Evolutionary conservation across 441 rosid species (phyloP).

Genomic region (Melastoma candidum): DNA sequence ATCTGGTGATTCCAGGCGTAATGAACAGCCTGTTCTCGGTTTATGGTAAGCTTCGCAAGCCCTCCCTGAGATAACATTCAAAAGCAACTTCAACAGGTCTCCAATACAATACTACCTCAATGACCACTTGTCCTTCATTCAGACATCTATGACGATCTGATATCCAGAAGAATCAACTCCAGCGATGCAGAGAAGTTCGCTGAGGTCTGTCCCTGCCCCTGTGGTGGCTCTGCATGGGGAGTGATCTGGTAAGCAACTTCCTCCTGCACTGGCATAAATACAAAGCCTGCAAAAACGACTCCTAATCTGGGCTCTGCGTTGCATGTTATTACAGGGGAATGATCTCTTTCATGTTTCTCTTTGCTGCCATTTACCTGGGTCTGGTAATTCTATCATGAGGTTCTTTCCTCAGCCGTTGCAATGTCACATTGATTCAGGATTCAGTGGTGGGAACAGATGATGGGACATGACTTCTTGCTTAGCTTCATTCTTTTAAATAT

Average conservation of each 20-base stretch:
- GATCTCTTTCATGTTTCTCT: slow-evolving; percentile 68
- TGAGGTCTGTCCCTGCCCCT: slow-evolving; percentile 82
- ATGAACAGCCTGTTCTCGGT: slow-evolving; percentile 94
- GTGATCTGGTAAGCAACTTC: slow-evolving; percentile 52
- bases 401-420: not conserved
- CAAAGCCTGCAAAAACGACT: too few species aligned
- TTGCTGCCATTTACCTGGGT: slow-evolving; percentile 66
- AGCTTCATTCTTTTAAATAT: too few species aligned
- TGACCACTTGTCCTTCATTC: slow-evolving; percentile 13
- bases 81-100: too few species aligned
- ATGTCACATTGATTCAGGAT: too few species aligned
- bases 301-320: too few species aligned
- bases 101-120: too few species aligned
- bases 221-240: slow-evolving; percentile 90
- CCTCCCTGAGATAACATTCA: not conserved
- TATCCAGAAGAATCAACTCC: slow-evolving; percentile 74
- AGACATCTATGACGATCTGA: slow-evolving; percentile 86
- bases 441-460: too few species aligned
- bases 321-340: slow-evolving; percentile 53
- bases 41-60: slow-evolving; percentile 36
- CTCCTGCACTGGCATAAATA: not conserved
- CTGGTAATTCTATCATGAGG: slow-evolving; percentile 71
- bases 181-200: slow-evolving; percentile 98
- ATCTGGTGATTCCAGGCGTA: slow-evolving; percentile 48
- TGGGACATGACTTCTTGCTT: too few species aligned